A percentile compares a stretch with the other conserved stretches of the same genome.
phyloP scores from a whole-genome alignment of 108 stramenopile species.

The Licmophora abbreviata region DNA sequence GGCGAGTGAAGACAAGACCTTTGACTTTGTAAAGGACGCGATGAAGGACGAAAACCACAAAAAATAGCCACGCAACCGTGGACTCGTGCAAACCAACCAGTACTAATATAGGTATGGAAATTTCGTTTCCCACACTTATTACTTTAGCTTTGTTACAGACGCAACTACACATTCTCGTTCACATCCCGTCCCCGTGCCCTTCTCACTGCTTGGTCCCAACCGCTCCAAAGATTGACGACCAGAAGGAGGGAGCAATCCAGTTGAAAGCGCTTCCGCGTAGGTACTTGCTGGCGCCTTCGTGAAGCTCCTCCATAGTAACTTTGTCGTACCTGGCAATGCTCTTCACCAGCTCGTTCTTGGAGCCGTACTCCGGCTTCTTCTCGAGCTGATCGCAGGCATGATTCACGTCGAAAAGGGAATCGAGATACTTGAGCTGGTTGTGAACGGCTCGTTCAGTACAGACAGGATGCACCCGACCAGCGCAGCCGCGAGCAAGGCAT shows the following conservation, averaged over 20 bases:
- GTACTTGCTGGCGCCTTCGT: constrained; percentile 16
- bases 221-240: constrained; percentile 40
- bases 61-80: too few relatives aligned
- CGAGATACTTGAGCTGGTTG: constrained; percentile 79
- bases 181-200: too few relatives aligned
- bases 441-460: constrained; percentile 45
- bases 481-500: constrained; percentile 69
- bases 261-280: constrained; percentile 48
- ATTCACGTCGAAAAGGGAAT: constrained; percentile 64
- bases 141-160: too few relatives aligned
- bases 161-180: too few relatives aligned
- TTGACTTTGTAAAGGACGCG: too few relatives aligned
- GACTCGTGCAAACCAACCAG: too few relatives aligned
- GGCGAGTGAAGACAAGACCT: too few relatives aligned
- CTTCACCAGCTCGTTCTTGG: constrained; percentile 33
- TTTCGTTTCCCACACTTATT: too few relatives aligned
- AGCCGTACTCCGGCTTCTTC: constrained; percentile 17
- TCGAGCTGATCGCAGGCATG: constrained; percentile 50
- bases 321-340: constrained; percentile 43
- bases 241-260: constrained; percentile 64
- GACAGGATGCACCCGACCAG: constrained; percentile 47
- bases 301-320: constrained; percentile 21
- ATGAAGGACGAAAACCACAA: too few relatives aligned
- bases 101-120: too few relatives aligned
- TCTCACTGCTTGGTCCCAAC: neutral